These are phyloP conservation scores for Beauveria brongniartii DNA, from an alignment of 2,329 filamentous ascomycete genomes.

Conservation along the genomic window DNA sequence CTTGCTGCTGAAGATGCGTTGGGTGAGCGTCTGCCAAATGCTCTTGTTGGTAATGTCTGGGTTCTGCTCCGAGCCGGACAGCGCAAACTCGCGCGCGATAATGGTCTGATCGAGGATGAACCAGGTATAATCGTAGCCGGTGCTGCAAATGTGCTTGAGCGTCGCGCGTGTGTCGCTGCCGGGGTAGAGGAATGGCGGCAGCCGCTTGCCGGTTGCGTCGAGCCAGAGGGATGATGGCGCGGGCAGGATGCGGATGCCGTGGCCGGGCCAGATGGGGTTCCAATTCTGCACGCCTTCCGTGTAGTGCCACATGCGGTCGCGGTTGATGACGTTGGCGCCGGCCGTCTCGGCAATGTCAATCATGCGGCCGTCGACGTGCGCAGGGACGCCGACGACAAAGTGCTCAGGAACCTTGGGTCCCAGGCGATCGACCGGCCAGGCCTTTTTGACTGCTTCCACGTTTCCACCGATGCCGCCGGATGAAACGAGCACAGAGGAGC, in stretches of 20 bases:
- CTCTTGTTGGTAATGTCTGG: constrained; percentile 52
- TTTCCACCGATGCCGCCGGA: constrained; percentile 55
- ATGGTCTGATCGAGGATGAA: constrained; percentile 52
- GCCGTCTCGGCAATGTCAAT: constrained; percentile 44
- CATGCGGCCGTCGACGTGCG: constrained; percentile 58
- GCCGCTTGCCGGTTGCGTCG: constrained; percentile 49
- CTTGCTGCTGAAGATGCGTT: constrained; percentile 40
- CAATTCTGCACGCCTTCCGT: constrained; percentile 55
- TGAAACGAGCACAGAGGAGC: constrained; percentile 44
- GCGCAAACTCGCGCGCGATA: constrained; percentile 52
- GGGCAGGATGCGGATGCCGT: constrained; percentile 53
- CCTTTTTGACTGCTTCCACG: constrained; percentile 49
- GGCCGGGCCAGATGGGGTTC: constrained; percentile 52
- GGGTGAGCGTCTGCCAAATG: constrained; percentile 40
- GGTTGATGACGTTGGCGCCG: constrained; percentile 50
- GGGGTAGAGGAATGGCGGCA: constrained; percentile 49
- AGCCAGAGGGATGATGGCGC: constrained; percentile 56
- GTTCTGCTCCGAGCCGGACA: constrained; percentile 57
- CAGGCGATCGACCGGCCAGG: constrained; percentile 50
- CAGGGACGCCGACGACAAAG: constrained; percentile 54
- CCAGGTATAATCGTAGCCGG: constrained; percentile 56
- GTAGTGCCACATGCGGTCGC: constrained; percentile 60
- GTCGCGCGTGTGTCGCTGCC: constrained; percentile 51
- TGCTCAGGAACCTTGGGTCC: constrained; percentile 46
- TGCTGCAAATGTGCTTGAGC: constrained; percentile 50